Evolutionary conservation across 176 grass and related monocot species (phyloP).

Genomic region (Cymbopogon citratus): DNA sequence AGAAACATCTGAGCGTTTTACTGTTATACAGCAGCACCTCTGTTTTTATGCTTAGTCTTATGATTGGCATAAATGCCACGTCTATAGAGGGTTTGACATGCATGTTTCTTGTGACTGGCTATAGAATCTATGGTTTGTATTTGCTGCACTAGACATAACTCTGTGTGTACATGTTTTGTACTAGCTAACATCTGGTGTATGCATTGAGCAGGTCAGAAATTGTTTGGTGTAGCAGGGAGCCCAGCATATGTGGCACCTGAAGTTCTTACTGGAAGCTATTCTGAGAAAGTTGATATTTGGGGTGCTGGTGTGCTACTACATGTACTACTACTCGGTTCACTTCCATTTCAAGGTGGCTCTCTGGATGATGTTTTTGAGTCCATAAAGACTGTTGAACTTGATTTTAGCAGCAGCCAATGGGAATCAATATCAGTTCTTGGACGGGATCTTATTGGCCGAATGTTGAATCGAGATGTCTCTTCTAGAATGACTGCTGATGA

Average conservation of each 20-base stretch:
- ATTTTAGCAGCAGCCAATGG: slow-evolving; percentile 60
- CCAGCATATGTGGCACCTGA: too few species aligned
- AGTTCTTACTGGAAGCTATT: slow-evolving; percentile 73
- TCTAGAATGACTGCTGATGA: slow-evolving; percentile 60
- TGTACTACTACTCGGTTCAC: too few species aligned
- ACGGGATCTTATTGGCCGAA: slow-evolving; percentile 61
- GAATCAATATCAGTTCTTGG: slow-evolving; percentile 60
- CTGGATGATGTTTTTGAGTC: slow-evolving; percentile 72
- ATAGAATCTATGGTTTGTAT: not conserved
- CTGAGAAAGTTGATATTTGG: slow-evolving; percentile 94
- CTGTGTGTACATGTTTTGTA: too few species aligned
- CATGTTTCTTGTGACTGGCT: not conserved
- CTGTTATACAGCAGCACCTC: not conserved
- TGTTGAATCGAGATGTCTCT: slow-evolving; percentile 73
- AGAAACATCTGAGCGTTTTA: not conserved
- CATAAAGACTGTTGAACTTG: slow-evolving; percentile 67
- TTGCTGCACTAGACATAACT: too few species aligned
- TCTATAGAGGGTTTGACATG: not conserved
- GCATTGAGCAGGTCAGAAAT: too few species aligned
- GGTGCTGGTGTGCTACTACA: slow-evolving; percentile 76
- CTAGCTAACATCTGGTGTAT: too few species aligned
- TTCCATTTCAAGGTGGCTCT: slow-evolving; percentile 77
- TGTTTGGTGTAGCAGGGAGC: too few species aligned
- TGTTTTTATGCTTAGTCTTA: not conserved
- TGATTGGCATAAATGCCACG: not conserved